Evolutionary conservation across 2,329 filamentous ascomycete genomes (phyloP).

Genomic region (Xylaria sp.): DNA sequence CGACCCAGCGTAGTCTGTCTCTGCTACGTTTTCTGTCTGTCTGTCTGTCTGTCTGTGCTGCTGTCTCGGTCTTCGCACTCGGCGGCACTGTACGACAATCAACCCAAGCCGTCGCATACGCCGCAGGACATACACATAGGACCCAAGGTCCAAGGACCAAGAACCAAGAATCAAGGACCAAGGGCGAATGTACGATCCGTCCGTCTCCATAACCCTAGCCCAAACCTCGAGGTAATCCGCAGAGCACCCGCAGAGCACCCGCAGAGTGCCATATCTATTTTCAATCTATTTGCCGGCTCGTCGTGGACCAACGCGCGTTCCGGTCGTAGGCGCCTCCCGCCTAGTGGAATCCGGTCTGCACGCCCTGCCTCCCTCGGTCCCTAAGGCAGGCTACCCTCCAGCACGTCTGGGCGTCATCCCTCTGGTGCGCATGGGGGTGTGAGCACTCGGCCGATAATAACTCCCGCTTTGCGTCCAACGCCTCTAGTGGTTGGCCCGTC

Average conservation of each 20-base stretch:
- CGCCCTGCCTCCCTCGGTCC: too few relatives aligned
- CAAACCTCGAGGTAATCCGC: constrained; percentile 3
- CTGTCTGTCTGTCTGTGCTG: too few relatives aligned
- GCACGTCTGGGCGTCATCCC: constrained; percentile 22
- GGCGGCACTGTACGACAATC: too few relatives aligned
- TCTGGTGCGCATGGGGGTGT: constrained; percentile 18
- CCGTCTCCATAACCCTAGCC: neutral
- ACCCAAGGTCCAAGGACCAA: too few relatives aligned
- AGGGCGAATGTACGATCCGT: constrained; percentile 5
- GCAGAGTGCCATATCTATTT: neutral
- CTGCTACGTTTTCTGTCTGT: too few relatives aligned
- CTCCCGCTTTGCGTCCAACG: constrained; percentile 39
- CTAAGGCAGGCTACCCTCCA: too few relatives aligned
- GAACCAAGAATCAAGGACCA: too few relatives aligned
- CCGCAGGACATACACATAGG: neutral
- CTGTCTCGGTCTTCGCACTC: too few relatives aligned
- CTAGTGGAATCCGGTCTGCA: constrained; percentile 9
- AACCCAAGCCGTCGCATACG: neutral
- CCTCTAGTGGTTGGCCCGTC: constrained; percentile 40
- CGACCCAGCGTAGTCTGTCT: too few relatives aligned
- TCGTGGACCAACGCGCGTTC: constrained; percentile 7
- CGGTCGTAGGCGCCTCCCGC: constrained; percentile 16
- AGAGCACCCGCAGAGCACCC: neutral
- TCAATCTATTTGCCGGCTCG: constrained; percentile 10
- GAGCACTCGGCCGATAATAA: constrained; percentile 36